A percentile compares a stretch with the other conserved stretches of the same genome.
Evolutionary conservation across 352 stramenopile genomes (phyloP).

Genomic region (Blastocystis sp.): DNA sequence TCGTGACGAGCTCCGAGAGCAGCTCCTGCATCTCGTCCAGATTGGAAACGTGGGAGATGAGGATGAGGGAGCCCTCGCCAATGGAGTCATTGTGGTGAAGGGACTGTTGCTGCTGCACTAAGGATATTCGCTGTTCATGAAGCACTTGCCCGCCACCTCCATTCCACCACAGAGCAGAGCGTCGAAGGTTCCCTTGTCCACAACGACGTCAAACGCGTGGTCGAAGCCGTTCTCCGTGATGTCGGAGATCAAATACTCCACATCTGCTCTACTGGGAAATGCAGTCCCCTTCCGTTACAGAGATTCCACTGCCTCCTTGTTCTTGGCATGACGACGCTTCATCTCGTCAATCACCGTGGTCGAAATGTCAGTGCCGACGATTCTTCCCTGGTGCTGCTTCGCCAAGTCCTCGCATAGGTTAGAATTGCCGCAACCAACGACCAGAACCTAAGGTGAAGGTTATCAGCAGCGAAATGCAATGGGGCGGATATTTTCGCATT

Average conservation of each 20-base stretch:
- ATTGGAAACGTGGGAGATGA: conserved; percentile 55
- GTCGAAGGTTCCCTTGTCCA: conserved; percentile 65
- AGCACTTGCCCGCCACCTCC: conserved; percentile 29
- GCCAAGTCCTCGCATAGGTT: conserved; percentile 65
- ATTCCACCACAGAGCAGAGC: conserved; percentile 56
- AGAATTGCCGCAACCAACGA: conserved; percentile 65
- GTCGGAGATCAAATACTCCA: conserved; percentile 49
- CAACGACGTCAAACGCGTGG: conserved; percentile 33
- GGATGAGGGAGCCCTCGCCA: conserved; percentile 29
- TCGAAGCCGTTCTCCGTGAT: conserved; percentile 39
- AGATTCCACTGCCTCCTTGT: not conserved
- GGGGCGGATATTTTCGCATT: conserved; percentile 52
- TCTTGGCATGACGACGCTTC: conserved; percentile 39
- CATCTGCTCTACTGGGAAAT: conserved; percentile 29
- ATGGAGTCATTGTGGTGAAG: conserved; percentile 31
- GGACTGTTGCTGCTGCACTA: not conserved
- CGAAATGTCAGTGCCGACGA: conserved; percentile 68
- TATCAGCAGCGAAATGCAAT: not conserved
- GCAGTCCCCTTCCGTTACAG: not conserved
- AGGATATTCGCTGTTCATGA: conserved; percentile 65
- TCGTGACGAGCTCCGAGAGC: not conserved
- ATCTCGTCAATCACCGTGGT: conserved; percentile 58
- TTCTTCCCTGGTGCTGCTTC: conserved; percentile 28
- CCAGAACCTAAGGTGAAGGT: conserved; percentile 23
- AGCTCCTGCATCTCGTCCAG: conserved; percentile 47